Conservation (phyloP, 163 green algal species). For the Chlorella variabilis region DNA sequence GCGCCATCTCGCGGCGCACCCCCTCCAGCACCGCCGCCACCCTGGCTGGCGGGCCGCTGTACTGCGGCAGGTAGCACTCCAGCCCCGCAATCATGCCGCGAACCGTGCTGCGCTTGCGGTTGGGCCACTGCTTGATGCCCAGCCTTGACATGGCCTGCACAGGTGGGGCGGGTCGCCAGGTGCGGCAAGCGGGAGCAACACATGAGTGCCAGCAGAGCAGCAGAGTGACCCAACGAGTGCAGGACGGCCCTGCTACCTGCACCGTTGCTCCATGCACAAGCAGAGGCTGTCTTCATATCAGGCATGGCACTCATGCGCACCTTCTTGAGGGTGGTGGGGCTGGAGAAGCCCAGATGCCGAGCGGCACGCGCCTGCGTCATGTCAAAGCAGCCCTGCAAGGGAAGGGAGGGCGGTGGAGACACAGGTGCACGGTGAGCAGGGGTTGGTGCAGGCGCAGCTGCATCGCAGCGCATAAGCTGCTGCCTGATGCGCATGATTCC, state of each 20-base stretch:
- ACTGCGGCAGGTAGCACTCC: constrained; percentile 3
- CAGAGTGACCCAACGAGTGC: too few species aligned
- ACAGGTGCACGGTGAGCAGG: neutral
- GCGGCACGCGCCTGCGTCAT: constrained; percentile 22
- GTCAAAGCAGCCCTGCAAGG: constrained; percentile 19
- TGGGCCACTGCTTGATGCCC: constrained; percentile 25
- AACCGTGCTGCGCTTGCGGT: constrained; percentile 22
- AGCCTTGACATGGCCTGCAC: constrained; percentile 16
- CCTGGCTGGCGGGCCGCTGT: neutral
- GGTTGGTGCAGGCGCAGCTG: too few species aligned
- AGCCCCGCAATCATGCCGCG: neutral
- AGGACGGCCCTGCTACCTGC: too few species aligned
- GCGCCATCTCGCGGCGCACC: neutral
- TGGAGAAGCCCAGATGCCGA: constrained; percentile 7
- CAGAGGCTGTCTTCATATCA: too few species aligned
- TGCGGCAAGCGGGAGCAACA: too few species aligned
- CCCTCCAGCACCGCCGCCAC: neutral
- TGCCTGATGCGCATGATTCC: too few species aligned
- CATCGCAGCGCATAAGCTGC: too few species aligned
- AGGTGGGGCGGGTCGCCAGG: too few species aligned
- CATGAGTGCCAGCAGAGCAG: too few species aligned
- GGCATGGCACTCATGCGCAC: too few species aligned
- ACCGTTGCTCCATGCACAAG: too few species aligned
- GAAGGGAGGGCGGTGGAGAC: neutral
- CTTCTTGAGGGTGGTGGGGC: constrained; percentile 17